Conservation (phyloP, 805 yeast genomes). For the Saccharomyces kudriavzevii region DNA sequence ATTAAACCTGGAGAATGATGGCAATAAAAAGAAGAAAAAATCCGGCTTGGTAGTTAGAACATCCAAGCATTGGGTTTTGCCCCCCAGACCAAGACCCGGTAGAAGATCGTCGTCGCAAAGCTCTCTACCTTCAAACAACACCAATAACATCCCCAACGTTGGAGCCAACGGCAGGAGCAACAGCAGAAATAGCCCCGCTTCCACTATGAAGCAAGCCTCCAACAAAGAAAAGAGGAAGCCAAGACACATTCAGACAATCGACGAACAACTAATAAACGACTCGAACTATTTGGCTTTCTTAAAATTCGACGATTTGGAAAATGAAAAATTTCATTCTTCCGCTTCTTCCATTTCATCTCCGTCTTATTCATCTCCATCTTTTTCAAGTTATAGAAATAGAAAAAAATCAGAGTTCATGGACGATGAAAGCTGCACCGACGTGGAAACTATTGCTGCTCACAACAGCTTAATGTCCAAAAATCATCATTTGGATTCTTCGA, state of each 20-base stretch:
- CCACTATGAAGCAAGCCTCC: slow-evolving; percentile 1
- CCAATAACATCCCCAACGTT: neutral
- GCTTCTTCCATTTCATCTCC: neutral
- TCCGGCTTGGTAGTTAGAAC: slow-evolving; percentile 34
- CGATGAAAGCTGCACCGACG: neutral
- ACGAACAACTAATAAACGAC: neutral
- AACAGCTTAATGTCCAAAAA: neutral
- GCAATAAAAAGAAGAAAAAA: neutral
- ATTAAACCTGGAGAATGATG: neutral
- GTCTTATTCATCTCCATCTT: neutral
- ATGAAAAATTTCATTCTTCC: neutral
- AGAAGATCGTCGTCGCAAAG: slow-evolving; percentile 37
- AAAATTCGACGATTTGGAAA: slow-evolving; percentile 5
- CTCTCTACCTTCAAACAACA: slow-evolving; percentile 2
- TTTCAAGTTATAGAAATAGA: neutral
- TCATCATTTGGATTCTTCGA: neutral
- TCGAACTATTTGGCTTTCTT: slow-evolving; percentile 4
- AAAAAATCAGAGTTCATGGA: neutral
- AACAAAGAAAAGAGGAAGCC: neutral
- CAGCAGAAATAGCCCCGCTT: slow-evolving; percentile 1
- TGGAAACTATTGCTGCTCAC: neutral
- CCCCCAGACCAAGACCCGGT: slow-evolving; percentile 77
- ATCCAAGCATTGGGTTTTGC: slow-evolving; percentile 75
- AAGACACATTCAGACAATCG: neutral
- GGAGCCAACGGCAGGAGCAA: neutral